Base-by-base conservation (phyloP, 345 rosid species). In the Anacardium occidentale region DNA sequence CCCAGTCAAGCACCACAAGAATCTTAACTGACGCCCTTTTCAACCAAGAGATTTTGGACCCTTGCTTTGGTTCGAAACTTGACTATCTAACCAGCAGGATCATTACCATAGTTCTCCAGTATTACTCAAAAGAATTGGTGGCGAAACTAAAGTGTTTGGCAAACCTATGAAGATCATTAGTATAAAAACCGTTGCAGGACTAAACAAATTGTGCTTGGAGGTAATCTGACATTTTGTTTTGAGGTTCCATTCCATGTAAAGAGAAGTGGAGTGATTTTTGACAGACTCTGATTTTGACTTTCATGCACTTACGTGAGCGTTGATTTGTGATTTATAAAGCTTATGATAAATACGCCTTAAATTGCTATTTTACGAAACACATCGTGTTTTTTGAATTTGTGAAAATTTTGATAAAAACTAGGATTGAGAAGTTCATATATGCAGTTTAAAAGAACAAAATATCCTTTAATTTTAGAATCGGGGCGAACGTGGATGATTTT, bases 161-260 rank as follows among this genome's bases (percentile, higher is more conserved):
- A 15, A 44, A 15, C 22, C 40, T 26, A 9, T 47, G 50, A 24
- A 53, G 15, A 48, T 62, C 45, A 52, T 68, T 61, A 29, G 15
- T 48, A 60, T 61, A 68, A 44, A 45, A 34, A 73, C 40, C 10
- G 10, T 11, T 25, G 54, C 55, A 70, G 66, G 32, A 29, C 32
- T 29, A 29, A 29, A 29, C 32, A 3, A 56, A 25, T 17, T 9
- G 42, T 11, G 54, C 32, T 22, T 14, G 64, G 51, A 7, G 21
- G 37, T 15, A 22, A 40, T 56, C 37, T 55, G 22, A 24, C 50
- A 10, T 24, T 54, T 54, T 55, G 14, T 44, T 24, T 66, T 17
- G 9, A 5, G 26, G 1, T 56, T 50, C 34, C 42, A 55, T 56
- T 50, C 34, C 42, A 55, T 32, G 25, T 21, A 32, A 12, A 24